Evolutionary conservation across 2,329 filamentous ascomycete genomes (phyloP), one percentile per base, ranked within the genome.

Genomic region (Fusarium sp.): DNA sequence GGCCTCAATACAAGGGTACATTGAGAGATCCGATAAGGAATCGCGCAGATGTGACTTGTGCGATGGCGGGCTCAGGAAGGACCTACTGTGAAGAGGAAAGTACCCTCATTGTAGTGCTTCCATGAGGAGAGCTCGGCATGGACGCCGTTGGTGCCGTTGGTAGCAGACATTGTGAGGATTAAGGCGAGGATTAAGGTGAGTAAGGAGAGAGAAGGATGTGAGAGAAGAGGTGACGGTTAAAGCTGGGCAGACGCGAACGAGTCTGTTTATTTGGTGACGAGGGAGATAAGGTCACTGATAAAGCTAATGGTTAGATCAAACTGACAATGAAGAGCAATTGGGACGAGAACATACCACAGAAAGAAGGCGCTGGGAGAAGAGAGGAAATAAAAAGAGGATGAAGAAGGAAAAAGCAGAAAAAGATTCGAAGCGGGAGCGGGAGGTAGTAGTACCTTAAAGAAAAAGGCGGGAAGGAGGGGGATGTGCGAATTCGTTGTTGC

Each of bases 21-120:
- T 38, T 45, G 41, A 57, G 40, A 67, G 55, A 23, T 32, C 57
- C 45, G 52, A 48, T 52, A 38, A 53, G 42, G 38, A 27, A 27
- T 42, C 40, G 7, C 27, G 26, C 67, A 61, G 52, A 42, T 33
- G 59, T 37, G 38, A 49, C 40, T 44, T 38, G 41, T 17, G 32
- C 32, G 12, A 18, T 27, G 32, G 27, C 33, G 42, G 61, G 32
- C 41, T 56, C 45, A 38, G 65, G 62, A 42, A 54, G 52, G 35
- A 71, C 83, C 83, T 86, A 90, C 89, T 79, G 93, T 96, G 89
- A 95, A 95, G 75, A 95, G 89, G 87, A 95, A 95, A 77, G 90
- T 93, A 73, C 91, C 91, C 81, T 87, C 82, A 76, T 90, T 88
- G 81, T 87, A 84, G 81, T 86, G 85, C 78, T 80, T 81, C 80